Base-by-base conservation (phyloP, 345 rosid genomes). In the Odontarrhena argentea region DNA sequence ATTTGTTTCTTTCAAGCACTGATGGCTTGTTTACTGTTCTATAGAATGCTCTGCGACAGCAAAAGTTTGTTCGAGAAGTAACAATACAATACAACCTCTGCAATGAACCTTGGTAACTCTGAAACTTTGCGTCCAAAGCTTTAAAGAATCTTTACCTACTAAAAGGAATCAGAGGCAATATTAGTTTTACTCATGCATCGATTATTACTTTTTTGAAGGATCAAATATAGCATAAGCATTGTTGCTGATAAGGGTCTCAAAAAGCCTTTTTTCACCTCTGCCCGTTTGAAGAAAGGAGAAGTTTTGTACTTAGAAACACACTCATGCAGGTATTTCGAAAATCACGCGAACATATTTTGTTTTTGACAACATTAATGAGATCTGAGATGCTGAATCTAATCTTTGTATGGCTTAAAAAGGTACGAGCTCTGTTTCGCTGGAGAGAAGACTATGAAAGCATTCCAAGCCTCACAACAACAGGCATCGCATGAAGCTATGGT, bases 171-270 rank as follows among this genome's bases (percentile, higher is more conserved):
- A 8, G 43, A 51, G 7, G 36, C 48, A 57, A 8, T 11, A 24
- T 47, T 11, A 30, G 46, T 1, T 60, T 26, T 53, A 54, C 35
- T 38, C 43, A 67, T 1, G 0, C 40, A 25, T 54, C 8, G 7
- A 9, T 53, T 1, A 18, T 5, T 26, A 52, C 3, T 43, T 26
- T 44, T 60, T 25, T 43, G 56, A 77, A 95, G 99, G 99, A 87
- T 91, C 56, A 95, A 95, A 67, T 95, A 95, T 81, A 89, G 96
- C 76, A 89, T 95, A 53, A 91, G 96, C 69, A 86, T 95, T 45
- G 94, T 95, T 2, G 97, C 99, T 1, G 99, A 95, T 72, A 95
- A 91, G 75, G 99, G 99, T 74, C 86, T 95, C 65, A 95, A 95
- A 74, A 91, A 89, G 79, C 86, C 96, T 45, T 90, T 87, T 1